A percentile compares a stretch with the other conserved stretches of the same genome.
Evolutionary conservation across 1,284 basidiomycete species (phyloP).

Genomic region (Lentinula novae-zelandiae): DNA sequence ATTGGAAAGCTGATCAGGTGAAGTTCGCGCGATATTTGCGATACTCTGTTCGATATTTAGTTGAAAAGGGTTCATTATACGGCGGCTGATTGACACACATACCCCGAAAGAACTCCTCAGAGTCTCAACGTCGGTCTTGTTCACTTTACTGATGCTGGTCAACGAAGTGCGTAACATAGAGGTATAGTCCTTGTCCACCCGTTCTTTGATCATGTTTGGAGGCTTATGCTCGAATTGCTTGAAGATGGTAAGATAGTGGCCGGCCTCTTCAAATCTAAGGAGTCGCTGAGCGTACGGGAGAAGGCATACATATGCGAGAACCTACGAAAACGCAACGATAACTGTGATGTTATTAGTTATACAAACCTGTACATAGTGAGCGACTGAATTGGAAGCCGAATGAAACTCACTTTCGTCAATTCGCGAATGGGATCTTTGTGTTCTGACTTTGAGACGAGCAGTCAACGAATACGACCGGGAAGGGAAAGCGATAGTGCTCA

Average conservation of each 20-base stretch:
- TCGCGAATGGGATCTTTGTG: slow-evolving; percentile 90
- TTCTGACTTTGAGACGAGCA: slow-evolving; percentile 59
- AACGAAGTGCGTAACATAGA: slow-evolving; percentile 82
- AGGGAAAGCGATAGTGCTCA: slow-evolving; percentile 33
- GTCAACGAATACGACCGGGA: background rate
- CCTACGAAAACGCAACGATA: slow-evolving; percentile 90
- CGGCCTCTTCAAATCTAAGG: slow-evolving; percentile 83
- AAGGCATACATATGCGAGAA: background rate
- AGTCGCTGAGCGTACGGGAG: background rate
- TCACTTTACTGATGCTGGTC: slow-evolving; percentile 90
- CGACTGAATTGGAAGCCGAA: background rate
- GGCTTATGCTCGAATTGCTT: slow-evolving; percentile 94
- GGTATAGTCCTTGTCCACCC: slow-evolving; percentile 84
- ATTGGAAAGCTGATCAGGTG: slow-evolving; percentile 71
- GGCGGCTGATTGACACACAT: slow-evolving; percentile 28
- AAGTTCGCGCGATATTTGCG: slow-evolving; percentile 70
- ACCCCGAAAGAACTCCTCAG: slow-evolving; percentile 92
- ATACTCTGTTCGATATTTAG: slow-evolving; percentile 61
- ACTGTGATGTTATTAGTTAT: slow-evolving; percentile 92
- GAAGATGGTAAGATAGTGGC: slow-evolving; percentile 86
- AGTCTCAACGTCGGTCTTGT: slow-evolving; percentile 97
- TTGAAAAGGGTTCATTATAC: slow-evolving; percentile 7
- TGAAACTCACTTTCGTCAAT: slow-evolving; percentile 69
- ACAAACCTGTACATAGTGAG: slow-evolving; percentile 50
- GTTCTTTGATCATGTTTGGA: slow-evolving; percentile 92